phyloP scores from a whole-genome alignment of 352 stramenopile species.

The Pythium coloratum region DNA sequence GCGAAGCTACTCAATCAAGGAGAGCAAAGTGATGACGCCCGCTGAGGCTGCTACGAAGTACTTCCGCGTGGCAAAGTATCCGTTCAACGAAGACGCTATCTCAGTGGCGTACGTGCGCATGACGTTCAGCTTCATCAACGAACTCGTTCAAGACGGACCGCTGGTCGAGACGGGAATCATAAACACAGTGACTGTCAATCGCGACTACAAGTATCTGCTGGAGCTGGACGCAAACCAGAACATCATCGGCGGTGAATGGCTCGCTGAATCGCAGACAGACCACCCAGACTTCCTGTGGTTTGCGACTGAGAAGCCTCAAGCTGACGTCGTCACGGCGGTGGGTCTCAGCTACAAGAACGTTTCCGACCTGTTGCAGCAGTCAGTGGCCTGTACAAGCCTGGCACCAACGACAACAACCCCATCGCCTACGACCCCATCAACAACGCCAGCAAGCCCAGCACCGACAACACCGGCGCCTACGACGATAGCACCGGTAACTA shows the following conservation, averaged over 20 bases:
- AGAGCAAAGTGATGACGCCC: constrained; percentile 32
- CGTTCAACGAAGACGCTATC: constrained; percentile 34
- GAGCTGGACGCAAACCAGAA: constrained; percentile 60
- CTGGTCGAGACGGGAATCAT: constrained; percentile 46
- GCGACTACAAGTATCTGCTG: constrained; percentile 64
- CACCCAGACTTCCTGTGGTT: constrained; percentile 80
- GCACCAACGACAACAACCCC: too few species aligned
- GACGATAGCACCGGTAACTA: too few species aligned
- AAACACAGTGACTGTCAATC: constrained; percentile 43
- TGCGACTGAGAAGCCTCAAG: constrained; percentile 21
- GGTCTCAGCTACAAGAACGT: constrained; percentile 25
- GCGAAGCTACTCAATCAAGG: constrained; percentile 42
- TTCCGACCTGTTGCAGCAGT: constrained; percentile 10
- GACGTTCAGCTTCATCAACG: constrained; percentile 56
- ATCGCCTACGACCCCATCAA: too few species aligned
- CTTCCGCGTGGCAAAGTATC: constrained; percentile 32
- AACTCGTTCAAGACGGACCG: constrained; percentile 49
- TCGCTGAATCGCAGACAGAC: constrained; percentile 46
- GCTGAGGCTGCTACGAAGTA: constrained; percentile 27
- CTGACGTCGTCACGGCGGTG: constrained; percentile 9
- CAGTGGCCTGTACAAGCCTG: constrained; percentile 14
- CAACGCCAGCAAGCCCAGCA: too few species aligned
- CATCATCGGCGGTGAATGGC: constrained; percentile 74
- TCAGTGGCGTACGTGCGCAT: constrained; percentile 32
- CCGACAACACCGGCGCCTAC: background rate